Percentiles rank a stretch among this genome's conserved stretches.
phyloP scores from a whole-genome alignment of 179 eudicot species.

The Drosera spatulata region DNA sequence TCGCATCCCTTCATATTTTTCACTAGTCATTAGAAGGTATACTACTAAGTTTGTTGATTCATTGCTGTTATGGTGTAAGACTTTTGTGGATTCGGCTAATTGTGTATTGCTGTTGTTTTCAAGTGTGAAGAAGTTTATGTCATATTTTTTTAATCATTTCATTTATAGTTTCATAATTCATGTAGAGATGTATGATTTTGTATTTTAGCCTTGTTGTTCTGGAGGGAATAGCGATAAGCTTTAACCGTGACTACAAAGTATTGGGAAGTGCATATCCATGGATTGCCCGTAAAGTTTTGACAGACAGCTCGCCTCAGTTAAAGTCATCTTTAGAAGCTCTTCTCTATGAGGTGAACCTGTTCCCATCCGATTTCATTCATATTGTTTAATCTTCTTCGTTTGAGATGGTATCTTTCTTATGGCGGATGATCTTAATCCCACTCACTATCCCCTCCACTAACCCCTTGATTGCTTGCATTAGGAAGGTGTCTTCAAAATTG shows the following conservation, averaged over 20 bases:
- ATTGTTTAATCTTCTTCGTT: slow-evolving; percentile 1
- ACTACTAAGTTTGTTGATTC: neutral
- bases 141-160: neutral
- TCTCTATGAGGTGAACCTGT: slow-evolving; percentile 61
- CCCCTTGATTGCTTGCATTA: slow-evolving; percentile 16
- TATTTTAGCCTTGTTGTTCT: slow-evolving; percentile 78
- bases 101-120: too few species aligned
- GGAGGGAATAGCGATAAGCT: slow-evolving; percentile 86
- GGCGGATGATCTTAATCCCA: neutral
- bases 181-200: neutral
- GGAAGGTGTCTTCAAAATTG: slow-evolving; percentile 86
- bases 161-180: neutral
- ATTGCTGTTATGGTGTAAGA: neutral
- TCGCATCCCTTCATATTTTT: slow-evolving; percentile 87
- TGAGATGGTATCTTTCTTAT: neutral
- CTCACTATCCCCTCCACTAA: neutral
- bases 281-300: slow-evolving; percentile 87
- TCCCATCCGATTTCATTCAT: neutral
- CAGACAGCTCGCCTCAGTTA: slow-evolving; percentile 73
- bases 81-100: neutral
- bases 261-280: slow-evolving; percentile 94
- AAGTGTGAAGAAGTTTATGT: neutral
- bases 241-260: slow-evolving; percentile 82
- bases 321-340: slow-evolving; percentile 61
- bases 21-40: slow-evolving; percentile 89